Evolutionary conservation across 805 yeast species (phyloP).

Genomic region (Vanderwaltozyma verrucispora): DNA sequence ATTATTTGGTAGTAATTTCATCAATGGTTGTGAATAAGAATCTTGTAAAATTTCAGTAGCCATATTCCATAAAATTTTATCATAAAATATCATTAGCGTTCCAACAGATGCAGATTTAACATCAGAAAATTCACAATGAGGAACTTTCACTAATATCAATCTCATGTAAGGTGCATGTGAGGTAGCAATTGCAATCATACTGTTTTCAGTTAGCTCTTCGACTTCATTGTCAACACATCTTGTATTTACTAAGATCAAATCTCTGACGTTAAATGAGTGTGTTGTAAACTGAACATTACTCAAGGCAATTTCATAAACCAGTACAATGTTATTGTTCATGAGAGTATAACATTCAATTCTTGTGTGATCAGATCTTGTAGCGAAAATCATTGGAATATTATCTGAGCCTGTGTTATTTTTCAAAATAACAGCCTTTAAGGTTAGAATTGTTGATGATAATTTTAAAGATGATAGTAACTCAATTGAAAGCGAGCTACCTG

Average conservation of each 20-base stretch:
- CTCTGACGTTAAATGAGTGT: constrained; percentile 39
- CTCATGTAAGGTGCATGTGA: constrained; percentile 74
- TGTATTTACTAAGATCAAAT: constrained; percentile 9
- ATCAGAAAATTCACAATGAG: no score
- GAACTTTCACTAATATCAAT: no score
- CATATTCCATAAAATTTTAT: constrained; percentile 19
- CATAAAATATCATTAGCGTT: constrained; percentile 20
- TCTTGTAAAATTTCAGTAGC: constrained; percentile 23
- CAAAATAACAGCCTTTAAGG: constrained; percentile 32
- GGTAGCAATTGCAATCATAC: constrained; percentile 50
- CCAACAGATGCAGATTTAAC: no score
- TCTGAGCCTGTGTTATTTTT: constrained; percentile 11
- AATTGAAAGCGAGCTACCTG: background rate
- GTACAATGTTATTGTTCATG: constrained; percentile 17
- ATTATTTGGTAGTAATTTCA: constrained; percentile 9
- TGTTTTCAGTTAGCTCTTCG: constrained; percentile 1
- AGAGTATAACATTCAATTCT: constrained; percentile 36
- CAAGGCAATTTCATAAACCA: constrained; percentile 41
- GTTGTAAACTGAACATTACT: constrained; percentile 66
- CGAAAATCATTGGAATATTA: constrained; percentile 33
- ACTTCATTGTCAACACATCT: background rate
- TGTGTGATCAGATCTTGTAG: constrained; percentile 53
- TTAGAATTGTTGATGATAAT: constrained; percentile 42
- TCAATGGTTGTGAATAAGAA: constrained; percentile 22
- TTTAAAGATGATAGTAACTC: constrained; percentile 21